phyloP scores from a whole-genome alignment of 139 green algal genomes.

The Diplosphaera chodatii region DNA sequence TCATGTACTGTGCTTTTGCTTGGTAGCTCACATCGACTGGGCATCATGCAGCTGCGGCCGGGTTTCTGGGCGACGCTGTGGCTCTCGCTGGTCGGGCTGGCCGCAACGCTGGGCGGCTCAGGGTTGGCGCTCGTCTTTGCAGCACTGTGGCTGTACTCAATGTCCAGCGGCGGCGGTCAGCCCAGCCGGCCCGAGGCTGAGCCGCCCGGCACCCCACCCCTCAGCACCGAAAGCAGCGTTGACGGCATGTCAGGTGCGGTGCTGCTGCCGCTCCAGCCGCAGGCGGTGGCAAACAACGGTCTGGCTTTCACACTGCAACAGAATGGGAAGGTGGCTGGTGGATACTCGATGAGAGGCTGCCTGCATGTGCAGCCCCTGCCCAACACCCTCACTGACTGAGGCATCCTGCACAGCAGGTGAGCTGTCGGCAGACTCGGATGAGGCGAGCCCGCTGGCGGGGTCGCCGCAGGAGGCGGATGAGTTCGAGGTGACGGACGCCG shows the following conservation, averaged over 20 bases:
- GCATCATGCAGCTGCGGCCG: neutral
- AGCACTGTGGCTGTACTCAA: neutral
- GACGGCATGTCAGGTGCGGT: neutral
- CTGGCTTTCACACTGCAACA: no score
- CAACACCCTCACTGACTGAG: no score
- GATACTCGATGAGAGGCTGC: no score
- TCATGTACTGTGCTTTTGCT: no score
- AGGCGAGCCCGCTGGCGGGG: neutral
- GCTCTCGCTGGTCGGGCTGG: neutral
- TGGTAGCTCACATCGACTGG: no score
- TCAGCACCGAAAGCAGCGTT: neutral
- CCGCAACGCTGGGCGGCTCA: neutral
- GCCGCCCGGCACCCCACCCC: no score
- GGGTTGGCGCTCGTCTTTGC: neutral
- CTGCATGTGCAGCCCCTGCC: no score
- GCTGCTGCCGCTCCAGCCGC: no score
- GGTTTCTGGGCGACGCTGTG: neutral
- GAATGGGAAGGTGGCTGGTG: no score
- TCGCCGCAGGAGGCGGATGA: neutral
- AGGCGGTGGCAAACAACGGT: no score
- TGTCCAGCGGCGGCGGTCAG: neutral
- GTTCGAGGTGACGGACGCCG: neutral
- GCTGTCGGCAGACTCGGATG: neutral
- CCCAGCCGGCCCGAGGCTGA: neutral
- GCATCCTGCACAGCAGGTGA: neutral